Percentiles rank a stretch among this genome's conserved stretches.
Evolutionary conservation across 1,284 basidiomycete genomes (phyloP).

Genomic region (Ganoderma leucocontextum): DNA sequence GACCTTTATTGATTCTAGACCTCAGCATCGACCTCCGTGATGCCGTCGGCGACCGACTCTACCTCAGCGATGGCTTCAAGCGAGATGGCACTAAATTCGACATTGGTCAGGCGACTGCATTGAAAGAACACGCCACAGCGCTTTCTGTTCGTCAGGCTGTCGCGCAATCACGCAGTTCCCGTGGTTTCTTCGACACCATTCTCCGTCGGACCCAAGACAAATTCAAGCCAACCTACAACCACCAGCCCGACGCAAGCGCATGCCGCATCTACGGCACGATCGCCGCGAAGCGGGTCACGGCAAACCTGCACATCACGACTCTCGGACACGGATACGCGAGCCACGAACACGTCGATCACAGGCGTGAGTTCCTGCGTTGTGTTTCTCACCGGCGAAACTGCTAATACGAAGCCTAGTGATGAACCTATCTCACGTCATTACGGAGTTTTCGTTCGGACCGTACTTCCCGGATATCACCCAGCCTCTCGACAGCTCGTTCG

Average conservation of each 20-base stretch:
- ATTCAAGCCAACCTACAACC: slow-evolving; percentile 78
- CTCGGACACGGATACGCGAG: slow-evolving; percentile 94
- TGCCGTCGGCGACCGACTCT: slow-evolving; percentile 90
- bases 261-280: slow-evolving; percentile 90
- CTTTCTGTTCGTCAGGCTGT: slow-evolving; percentile 76
- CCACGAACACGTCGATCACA: slow-evolving; percentile 88
- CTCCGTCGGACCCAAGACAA: slow-evolving; percentile 52
- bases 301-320: slow-evolving; percentile 90
- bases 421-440: slow-evolving; percentile 96
- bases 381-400: background rate
- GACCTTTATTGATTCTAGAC: slow-evolving; percentile 50
- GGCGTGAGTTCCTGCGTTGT: slow-evolving; percentile 54
- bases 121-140: slow-evolving; percentile 74
- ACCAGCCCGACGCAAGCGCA: slow-evolving; percentile 71
- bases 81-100: slow-evolving; percentile 92
- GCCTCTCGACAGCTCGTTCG: slow-evolving; percentile 92
- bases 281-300: slow-evolving; percentile 91
- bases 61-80: slow-evolving; percentile 84
- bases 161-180: slow-evolving; percentile 72
- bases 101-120: slow-evolving; percentile 79
- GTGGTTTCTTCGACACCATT: slow-evolving; percentile 70
- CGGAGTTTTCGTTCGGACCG: slow-evolving; percentile 96
- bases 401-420: slow-evolving; percentile 67
- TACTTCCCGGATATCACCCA: slow-evolving; percentile 97
- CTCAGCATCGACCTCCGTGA: slow-evolving; percentile 92